phyloP scores from a whole-genome alignment of 2,329 filamentous ascomycete genomes.

The Epichloe uncinata region DNA sequence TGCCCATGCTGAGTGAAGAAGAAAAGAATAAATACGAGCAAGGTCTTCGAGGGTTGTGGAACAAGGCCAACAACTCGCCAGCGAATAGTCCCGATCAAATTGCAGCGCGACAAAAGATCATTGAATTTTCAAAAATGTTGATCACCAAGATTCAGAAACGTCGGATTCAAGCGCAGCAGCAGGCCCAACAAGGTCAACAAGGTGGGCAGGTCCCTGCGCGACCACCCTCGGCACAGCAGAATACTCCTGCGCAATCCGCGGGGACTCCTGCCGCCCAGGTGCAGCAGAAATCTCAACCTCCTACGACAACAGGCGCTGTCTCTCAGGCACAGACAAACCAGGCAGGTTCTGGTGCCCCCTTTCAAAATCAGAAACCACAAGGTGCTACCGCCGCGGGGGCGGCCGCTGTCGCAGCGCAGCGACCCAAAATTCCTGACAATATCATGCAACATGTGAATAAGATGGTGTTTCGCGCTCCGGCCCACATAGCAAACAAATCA shows the following conservation, averaged over 20 bases:
- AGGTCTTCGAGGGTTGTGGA: conserved; percentile 41
- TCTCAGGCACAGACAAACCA: not conserved
- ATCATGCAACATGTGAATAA: conserved; percentile 34
- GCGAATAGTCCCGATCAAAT: conserved; percentile 35
- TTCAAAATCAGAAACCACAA: conserved; percentile 12
- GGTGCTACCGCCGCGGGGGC: not conserved
- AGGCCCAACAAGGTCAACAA: conserved; percentile 12
- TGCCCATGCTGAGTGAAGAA: conserved; percentile 36
- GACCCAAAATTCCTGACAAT: conserved; percentile 26
- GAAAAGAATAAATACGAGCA: conserved; percentile 47
- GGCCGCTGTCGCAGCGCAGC: conserved; percentile 11
- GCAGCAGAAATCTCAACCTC: conserved; percentile 5
- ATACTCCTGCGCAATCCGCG: conserved; percentile 7
- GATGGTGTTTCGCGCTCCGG: conserved; percentile 33
- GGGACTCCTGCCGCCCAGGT: conserved; percentile 9
- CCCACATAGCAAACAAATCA: conserved; percentile 27
- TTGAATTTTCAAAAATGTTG: conserved; percentile 47
- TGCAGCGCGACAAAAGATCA: conserved; percentile 42
- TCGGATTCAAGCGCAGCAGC: conserved; percentile 21
- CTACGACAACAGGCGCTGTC: conserved; percentile 1
- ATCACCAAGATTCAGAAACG: conserved; percentile 34
- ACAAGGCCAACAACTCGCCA: conserved; percentile 32
- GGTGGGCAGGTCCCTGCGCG: conserved; percentile 11
- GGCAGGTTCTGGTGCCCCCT: conserved; percentile 5
- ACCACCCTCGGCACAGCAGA: conserved; percentile 10